Conservation (phyloP, 768 basidiomycete species). For the Podaxis pistillaris region DNA sequence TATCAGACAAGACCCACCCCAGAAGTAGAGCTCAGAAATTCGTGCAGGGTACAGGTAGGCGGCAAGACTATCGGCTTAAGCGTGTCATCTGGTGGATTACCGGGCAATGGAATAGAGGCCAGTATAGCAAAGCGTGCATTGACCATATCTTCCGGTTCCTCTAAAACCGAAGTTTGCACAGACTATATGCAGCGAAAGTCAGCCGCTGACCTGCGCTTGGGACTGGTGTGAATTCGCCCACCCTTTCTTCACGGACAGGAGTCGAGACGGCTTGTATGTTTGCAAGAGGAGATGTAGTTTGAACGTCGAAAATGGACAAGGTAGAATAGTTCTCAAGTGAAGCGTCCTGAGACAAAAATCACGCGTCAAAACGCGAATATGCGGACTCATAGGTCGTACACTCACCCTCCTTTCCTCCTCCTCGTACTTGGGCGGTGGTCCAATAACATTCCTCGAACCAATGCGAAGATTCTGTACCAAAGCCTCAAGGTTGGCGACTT, state of each 20-base stretch:
- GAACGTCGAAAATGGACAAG: constrained; percentile 11
- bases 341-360: not conserved
- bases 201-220: not conserved
- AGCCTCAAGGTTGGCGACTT: constrained; percentile 36
- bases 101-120: constrained; percentile 60
- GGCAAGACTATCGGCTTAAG: constrained; percentile 71
- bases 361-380: not conserved
- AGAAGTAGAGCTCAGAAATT: constrained; percentile 59
- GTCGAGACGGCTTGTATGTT: not conserved
- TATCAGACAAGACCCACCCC: constrained; percentile 41
- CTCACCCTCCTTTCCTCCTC: constrained; percentile 30
- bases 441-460: constrained; percentile 27
- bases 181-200: constrained; percentile 17
- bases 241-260: constrained; percentile 1
- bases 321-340: not conserved
- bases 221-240: not conserved
- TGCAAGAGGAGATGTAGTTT: constrained; percentile 11
- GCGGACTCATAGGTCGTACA: not conserved
- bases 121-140: constrained; percentile 55
- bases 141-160: constrained; percentile 44
- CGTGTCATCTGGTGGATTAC: constrained; percentile 60
- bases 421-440: constrained; percentile 38
- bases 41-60: constrained; percentile 60
- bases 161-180: constrained; percentile 24
- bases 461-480: constrained; percentile 36